These are phyloP conservation scores for Tilletia indica DNA, from an alignment of 1,284 basidiomycete species.

Conservation along the genomic window DNA sequence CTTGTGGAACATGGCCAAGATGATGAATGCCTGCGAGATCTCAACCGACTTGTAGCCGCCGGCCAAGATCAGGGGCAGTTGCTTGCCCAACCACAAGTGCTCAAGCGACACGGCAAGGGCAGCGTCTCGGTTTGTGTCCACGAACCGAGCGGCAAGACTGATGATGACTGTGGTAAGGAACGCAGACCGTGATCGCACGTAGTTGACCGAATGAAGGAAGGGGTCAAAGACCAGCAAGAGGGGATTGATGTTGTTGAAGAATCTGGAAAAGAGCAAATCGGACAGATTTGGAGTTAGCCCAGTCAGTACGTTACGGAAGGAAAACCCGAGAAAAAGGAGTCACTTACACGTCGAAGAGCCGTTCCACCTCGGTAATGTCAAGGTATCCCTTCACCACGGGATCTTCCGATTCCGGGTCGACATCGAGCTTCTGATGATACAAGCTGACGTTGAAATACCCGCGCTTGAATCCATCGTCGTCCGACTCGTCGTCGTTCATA, in stretches of 20 bases:
- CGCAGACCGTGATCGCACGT: conserved; percentile 41
- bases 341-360: conserved; percentile 34
- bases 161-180: conserved; percentile 46
- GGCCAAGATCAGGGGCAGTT: conserved; percentile 40
- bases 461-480: conserved; percentile 27
- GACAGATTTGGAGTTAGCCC: neutral
- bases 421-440: conserved; percentile 46
- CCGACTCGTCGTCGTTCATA: conserved; percentile 23
- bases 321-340: too few relatives aligned
- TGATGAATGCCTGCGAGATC: conserved; percentile 44
- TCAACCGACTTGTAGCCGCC: conserved; percentile 49
- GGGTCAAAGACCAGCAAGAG: conserved; percentile 45
- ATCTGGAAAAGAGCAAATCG: conserved; percentile 21
- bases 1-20: conserved; percentile 41
- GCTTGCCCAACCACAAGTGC: conserved; percentile 40
- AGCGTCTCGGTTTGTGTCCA: conserved; percentile 37
- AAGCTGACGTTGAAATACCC: conserved; percentile 43
- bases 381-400: conserved; percentile 37
- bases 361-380: conserved; percentile 38
- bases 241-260: conserved; percentile 47
- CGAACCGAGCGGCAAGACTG: conserved; percentile 40
- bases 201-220: conserved; percentile 42
- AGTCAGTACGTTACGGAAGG: neutral
- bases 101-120: conserved; percentile 37
- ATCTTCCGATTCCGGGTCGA: conserved; percentile 32